These are phyloP conservation scores for Viridothelium virens DNA, from an alignment of 495 filamentous ascomycete species.

Conservation along the genomic window DNA sequence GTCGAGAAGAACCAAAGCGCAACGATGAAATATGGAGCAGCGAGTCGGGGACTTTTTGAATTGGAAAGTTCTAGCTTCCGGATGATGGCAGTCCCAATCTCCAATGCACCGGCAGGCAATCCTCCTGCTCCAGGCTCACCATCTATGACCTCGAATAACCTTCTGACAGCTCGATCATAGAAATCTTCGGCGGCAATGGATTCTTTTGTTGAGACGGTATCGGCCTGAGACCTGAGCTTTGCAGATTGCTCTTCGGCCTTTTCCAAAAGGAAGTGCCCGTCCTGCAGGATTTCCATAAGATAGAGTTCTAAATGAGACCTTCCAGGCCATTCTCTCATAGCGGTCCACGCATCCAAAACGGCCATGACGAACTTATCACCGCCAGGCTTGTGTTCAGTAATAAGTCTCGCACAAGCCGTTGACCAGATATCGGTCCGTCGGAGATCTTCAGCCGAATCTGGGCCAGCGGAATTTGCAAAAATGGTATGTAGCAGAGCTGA, in stretches of 20 bases:
- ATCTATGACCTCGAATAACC: conserved; percentile 79
- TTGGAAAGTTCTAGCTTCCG: conserved; percentile 56
- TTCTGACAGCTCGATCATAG: conserved; percentile 71
- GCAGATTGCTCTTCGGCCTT: conserved; percentile 58
- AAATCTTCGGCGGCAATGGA: conserved; percentile 81
- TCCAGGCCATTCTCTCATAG: conserved; percentile 80
- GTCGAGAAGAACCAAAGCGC: conserved; percentile 87
- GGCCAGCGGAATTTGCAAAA: conserved; percentile 75
- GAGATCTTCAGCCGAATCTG: conserved; percentile 67
- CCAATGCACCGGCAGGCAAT: conserved; percentile 74
- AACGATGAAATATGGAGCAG: conserved; percentile 71
- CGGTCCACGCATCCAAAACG: conserved; percentile 76
- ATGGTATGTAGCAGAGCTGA: conserved; percentile 80
- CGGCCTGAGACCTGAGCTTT: conserved; percentile 50
- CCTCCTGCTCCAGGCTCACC: conserved; percentile 64
- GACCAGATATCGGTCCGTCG: conserved; percentile 78
- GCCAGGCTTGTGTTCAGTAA: conserved; percentile 49
- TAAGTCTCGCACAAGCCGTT: conserved; percentile 73
- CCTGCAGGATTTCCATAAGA: conserved; percentile 85
- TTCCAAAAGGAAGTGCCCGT: conserved; percentile 84
- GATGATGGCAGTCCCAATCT: conserved; percentile 74
- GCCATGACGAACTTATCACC: conserved; percentile 58
- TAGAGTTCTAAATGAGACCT: conserved; percentile 85
- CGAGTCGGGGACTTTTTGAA: conserved; percentile 59
- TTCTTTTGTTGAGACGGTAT: conserved; percentile 55